Conservation (phyloP, 306 rosid genomes). For the Crotalaria pallida region DNA sequence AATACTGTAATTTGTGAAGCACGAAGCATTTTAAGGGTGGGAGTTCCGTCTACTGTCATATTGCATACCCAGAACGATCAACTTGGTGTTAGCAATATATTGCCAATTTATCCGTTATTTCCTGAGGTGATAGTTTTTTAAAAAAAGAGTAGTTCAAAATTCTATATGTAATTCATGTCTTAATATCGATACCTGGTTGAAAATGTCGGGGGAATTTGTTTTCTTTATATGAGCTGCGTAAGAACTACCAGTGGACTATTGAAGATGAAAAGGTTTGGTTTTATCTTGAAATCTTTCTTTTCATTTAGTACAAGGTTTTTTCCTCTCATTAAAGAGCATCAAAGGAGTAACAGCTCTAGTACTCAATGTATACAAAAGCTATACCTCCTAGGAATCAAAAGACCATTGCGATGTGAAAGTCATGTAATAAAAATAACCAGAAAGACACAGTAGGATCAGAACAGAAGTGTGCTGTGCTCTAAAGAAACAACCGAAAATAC, state of each 20-base stretch:
- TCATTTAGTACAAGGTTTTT: background rate
- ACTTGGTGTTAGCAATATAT: constrained; percentile 69
- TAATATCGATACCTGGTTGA: constrained; percentile 17
- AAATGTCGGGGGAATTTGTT: constrained; percentile 67
- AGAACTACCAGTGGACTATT: constrained; percentile 74
- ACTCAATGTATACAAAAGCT: background rate
- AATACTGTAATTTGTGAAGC: constrained; percentile 61
- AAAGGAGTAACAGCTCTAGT: background rate
- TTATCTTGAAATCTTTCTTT: constrained; percentile 1
- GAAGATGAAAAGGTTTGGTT: constrained; percentile 76
- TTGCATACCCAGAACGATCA: constrained; percentile 80
- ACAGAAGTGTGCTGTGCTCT: background rate
- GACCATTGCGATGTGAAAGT: background rate
- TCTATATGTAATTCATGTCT: constrained; percentile 19
- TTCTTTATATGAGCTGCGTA: constrained; percentile 88
- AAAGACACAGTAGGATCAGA: background rate
- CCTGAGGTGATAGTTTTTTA: constrained; percentile 64
- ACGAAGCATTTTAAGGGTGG: constrained; percentile 56
- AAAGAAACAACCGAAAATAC: background rate
- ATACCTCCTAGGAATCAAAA: background rate
- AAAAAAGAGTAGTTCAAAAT: background rate
- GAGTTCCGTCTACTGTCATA: constrained; percentile 56
- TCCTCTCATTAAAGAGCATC: background rate
- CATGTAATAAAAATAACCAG: background rate
- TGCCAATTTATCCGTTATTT: constrained; percentile 81